Conservation (phyloP, 495 filamentous ascomycete genomes). For the Parmelia sp. region DNA sequence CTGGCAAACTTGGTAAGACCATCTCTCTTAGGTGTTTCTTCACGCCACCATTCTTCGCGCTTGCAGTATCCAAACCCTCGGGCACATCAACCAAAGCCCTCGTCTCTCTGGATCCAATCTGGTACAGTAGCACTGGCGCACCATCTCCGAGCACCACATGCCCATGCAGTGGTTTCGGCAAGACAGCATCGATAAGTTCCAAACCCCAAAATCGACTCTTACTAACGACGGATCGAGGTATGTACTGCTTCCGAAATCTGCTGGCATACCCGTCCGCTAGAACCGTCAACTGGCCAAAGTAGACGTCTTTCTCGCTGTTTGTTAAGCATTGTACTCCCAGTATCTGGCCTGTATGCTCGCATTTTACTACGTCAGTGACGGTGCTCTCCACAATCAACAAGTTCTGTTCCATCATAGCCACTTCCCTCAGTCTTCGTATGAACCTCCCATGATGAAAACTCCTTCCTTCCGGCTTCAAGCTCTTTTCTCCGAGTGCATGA, state of each 20-base stretch:
- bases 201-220: conserved; percentile 84
- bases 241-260: conserved; percentile 80
- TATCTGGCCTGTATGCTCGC: conserved; percentile 53
- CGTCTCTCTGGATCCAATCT: conserved; percentile 94
- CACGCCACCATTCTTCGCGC: conserved; percentile 65
- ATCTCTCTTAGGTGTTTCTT: conserved; percentile 71
- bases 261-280: conserved; percentile 90
- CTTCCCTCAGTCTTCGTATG: conserved; percentile 64
- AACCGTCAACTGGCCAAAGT: conserved; percentile 81
- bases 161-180: conserved; percentile 68
- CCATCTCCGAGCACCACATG: conserved; percentile 80
- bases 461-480: conserved; percentile 53
- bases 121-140: conserved; percentile 85
- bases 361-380: conserved; percentile 55
- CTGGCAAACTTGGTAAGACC: conserved; percentile 70
- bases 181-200: conserved; percentile 78
- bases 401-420: conserved; percentile 59
- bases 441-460: conserved; percentile 83
- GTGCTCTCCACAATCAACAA: conserved; percentile 70
- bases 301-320: conserved; percentile 59
- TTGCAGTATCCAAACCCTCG: conserved; percentile 65
- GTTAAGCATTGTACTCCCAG: conserved; percentile 70
- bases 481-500: conserved; percentile 28
- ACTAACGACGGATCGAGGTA: conserved; percentile 60
- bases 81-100: conserved; percentile 88